Base-by-base conservation (phyloP, 371 early-diverging fungal species). In the Circinella umbellata region DNA sequence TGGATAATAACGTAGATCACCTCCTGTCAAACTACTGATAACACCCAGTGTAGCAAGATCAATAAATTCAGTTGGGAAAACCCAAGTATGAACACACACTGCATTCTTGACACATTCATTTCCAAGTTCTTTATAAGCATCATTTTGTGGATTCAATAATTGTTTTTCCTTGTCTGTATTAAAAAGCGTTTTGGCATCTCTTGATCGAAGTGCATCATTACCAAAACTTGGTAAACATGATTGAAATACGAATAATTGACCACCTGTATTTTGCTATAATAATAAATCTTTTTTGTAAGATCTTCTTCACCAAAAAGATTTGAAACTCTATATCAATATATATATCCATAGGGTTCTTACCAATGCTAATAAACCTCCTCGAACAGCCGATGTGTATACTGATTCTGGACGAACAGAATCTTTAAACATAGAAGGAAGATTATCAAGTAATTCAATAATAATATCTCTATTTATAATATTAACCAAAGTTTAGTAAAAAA, bases 131-230 rank as follows among this genome's bases (percentile, higher is more conserved):
- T 84, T 91, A 86, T 97, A 99, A 66, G 88, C 92, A 53, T 91
- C 89, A 67, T 90, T 95, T 76, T 95, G 94, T 10, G 96, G 91
- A 69, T 86, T 88, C 66, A 90, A 94, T 20, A 99, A 79, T 6
- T 84, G 80, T 69, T 88, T 91, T 79, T 99, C 98, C 73, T 97
- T 97, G 68, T 98, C 98, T 0, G 96, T 96, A 39, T 92, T 92
- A 69, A 93, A 89, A 48, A 97, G 72, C 66, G 94, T 89, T 57
- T 89, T 84, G 66, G 98, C 97, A 66, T 97, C 97, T 15, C 99
- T 88, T 36, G 86, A 81, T 75, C 90, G 92, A 39, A 99, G 80
- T 0, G 89, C 79, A 39, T 97, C 96, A 0, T 95, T 92, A 1
- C 99, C 99, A 69, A 86, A 90, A 14, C 89, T 91, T 13, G 98